These are phyloP conservation scores for Penicillium nordicum DNA, from an alignment of 2,329 filamentous ascomycete genomes.

Conservation along the genomic window DNA sequence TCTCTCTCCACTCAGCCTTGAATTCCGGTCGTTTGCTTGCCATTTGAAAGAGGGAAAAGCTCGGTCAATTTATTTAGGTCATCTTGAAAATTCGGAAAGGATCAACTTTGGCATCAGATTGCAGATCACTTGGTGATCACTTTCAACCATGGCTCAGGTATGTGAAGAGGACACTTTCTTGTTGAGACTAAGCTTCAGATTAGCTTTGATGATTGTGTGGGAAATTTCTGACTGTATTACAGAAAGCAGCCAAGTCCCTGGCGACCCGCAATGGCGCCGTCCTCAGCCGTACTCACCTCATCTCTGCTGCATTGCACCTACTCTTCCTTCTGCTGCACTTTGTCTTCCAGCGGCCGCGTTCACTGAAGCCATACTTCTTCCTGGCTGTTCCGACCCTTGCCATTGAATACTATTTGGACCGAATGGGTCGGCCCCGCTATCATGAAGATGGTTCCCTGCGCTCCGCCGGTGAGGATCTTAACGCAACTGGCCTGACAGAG, in stretches of 20 bases:
- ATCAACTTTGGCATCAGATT: neutral
- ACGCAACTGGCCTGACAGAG: slow-evolving; percentile 83
- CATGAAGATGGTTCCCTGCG: slow-evolving; percentile 65
- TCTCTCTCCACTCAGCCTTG: neutral
- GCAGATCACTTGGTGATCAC: neutral
- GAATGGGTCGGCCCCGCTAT: slow-evolving; percentile 73
- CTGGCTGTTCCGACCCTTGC: slow-evolving; percentile 71
- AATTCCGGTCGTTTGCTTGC: neutral
- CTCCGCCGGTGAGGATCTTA: slow-evolving; percentile 80
- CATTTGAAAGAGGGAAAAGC: neutral
- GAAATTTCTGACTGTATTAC: slow-evolving; percentile 6
- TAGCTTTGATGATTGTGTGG: neutral
- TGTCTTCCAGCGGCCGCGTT: slow-evolving; percentile 60
- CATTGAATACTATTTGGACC: slow-evolving; percentile 83
- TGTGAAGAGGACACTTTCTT: slow-evolving; percentile 3
- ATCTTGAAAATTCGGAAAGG: no score
- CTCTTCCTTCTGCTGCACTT: slow-evolving; percentile 72
- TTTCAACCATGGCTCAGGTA: slow-evolving; percentile 28
- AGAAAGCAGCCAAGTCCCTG: slow-evolving; percentile 55
- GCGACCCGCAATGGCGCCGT: slow-evolving; percentile 75
- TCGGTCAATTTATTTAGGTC: neutral
- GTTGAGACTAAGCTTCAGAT: neutral
- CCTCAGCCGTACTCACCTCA: slow-evolving; percentile 77
- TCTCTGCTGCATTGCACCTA: slow-evolving; percentile 66
- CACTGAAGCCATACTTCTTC: slow-evolving; percentile 63